A percentile compares a stretch with the other conserved stretches of the same genome.
Evolutionary conservation across 805 yeast species (phyloP).

Genomic region (Grigorovia transvaalensis): DNA sequence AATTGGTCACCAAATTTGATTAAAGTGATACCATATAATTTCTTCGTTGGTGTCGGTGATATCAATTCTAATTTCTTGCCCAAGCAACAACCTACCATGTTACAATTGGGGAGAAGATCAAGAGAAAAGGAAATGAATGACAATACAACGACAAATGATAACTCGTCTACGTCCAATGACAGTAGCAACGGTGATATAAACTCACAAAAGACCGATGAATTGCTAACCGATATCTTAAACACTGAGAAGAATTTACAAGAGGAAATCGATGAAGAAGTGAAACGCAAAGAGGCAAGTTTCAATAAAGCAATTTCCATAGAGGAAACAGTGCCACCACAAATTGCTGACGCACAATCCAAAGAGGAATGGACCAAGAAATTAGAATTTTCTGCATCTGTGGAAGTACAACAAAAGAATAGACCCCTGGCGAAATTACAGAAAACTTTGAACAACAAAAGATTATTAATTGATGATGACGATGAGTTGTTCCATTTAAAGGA

Average conservation of each 20-base stretch:
- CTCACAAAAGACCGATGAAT: constrained; percentile 22
- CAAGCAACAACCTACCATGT: constrained; percentile 59
- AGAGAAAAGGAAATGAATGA: constrained; percentile 14
- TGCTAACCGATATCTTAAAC: constrained; percentile 26
- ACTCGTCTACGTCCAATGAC: background rate
- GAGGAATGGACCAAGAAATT: constrained; percentile 46
- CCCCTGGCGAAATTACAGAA: constrained; percentile 79
- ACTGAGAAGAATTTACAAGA: constrained; percentile 23
- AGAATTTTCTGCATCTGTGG: constrained; percentile 59
- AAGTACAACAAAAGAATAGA: constrained; percentile 70
- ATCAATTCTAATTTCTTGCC: constrained; percentile 90
- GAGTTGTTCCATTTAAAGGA: constrained; percentile 57
- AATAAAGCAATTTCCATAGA: constrained; percentile 19
- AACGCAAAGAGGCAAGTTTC: constrained; percentile 29
- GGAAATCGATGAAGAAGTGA: constrained; percentile 25
- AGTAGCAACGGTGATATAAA: background rate
- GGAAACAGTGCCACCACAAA: constrained; percentile 12
- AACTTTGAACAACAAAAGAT: constrained; percentile 42
- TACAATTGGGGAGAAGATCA: constrained; percentile 26
- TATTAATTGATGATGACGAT: constrained; percentile 69
- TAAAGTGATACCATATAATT: constrained; percentile 90
- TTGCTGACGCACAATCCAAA: constrained; percentile 27
- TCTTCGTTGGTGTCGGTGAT: constrained; percentile 95
- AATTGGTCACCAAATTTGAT: constrained; percentile 88
- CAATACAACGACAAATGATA: constrained; percentile 3